phyloP scores from a whole-genome alignment of 2,329 filamentous ascomycete genomes.

The Xylaria sp. region DNA sequence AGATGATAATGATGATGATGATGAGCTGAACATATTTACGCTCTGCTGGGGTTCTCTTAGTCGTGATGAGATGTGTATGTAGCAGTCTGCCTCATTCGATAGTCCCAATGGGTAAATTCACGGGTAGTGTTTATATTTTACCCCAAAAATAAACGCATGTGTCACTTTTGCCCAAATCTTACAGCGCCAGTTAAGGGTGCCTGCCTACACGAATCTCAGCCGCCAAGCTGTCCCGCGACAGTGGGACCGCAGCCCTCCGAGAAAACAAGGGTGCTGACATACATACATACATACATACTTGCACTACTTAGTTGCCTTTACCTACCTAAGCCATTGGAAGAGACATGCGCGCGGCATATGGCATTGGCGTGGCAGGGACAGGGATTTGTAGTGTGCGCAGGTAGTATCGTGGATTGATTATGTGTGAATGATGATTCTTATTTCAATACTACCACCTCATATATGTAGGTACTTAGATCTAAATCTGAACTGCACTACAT shows the following conservation, averaged over 20 bases:
- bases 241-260: slow-evolving; percentile 22
- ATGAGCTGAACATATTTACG: slow-evolving; percentile 32
- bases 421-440: neutral
- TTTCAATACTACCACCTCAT: slow-evolving; percentile 15
- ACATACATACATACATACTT: neutral
- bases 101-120: slow-evolving; percentile 3
- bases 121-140: slow-evolving; percentile 12
- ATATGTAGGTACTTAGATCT: slow-evolving; percentile 7
- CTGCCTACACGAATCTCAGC: slow-evolving; percentile 28
- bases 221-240: slow-evolving; percentile 34
- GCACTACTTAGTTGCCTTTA: too few relatives aligned
- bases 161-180: slow-evolving; percentile 23
- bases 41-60: slow-evolving; percentile 10
- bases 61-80: slow-evolving; percentile 7
- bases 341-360: slow-evolving; percentile 15
- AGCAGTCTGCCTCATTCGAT: slow-evolving; percentile 14
- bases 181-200: neutral
- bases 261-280: slow-evolving; percentile 17
- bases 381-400: slow-evolving; percentile 11
- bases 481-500: too few relatives aligned
- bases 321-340: neutral
- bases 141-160: slow-evolving; percentile 8
- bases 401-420: slow-evolving; percentile 7
- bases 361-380: slow-evolving; percentile 22
- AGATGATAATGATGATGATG: neutral